These are phyloP conservation scores for Periconia sp. DNA, from an alignment of 2,329 filamentous ascomycete species.

Conservation along the genomic window DNA sequence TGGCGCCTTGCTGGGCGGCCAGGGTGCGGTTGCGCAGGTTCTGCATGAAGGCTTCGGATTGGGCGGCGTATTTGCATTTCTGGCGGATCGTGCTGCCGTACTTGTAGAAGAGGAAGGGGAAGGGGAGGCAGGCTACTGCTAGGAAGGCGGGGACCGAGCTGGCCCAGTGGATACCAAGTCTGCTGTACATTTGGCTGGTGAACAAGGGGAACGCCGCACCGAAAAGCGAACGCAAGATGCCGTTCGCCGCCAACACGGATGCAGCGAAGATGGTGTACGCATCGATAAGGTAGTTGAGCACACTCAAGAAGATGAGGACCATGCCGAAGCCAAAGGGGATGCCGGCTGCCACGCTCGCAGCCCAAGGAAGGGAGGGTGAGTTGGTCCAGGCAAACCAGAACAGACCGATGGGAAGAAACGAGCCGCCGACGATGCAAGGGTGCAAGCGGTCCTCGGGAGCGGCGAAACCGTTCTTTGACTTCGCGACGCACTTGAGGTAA, in stretches of 20 bases:
- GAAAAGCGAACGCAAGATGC: conserved; percentile 75
- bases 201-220: conserved; percentile 71
- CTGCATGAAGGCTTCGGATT: conserved; percentile 64
- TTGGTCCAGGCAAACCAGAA: conserved; percentile 50
- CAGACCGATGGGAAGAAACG: conserved; percentile 58
- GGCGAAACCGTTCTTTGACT: conserved; percentile 56
- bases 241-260: conserved; percentile 74
- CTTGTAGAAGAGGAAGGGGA: conserved; percentile 75
- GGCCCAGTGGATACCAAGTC: conserved; percentile 70
- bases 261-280: conserved; percentile 73
- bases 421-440: conserved; percentile 62
- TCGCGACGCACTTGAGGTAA: conserved; percentile 45
- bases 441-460: conserved; percentile 68
- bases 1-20: conserved; percentile 14
- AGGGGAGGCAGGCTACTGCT: conserved; percentile 69
- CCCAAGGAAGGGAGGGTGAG: conserved; percentile 58
- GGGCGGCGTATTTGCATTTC: conserved; percentile 69
- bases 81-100: conserved; percentile 66
- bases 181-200: conserved; percentile 55
- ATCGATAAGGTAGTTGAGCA: conserved; percentile 48
- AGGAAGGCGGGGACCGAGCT: conserved; percentile 73
- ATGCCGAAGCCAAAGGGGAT: conserved; percentile 61
- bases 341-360: conserved; percentile 54
- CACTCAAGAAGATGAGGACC: conserved; percentile 65
- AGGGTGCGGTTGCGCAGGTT: conserved; percentile 44